Evolutionary conservation across 345 rosid genomes (phyloP).

Genomic region (Brassica carinata): DNA sequence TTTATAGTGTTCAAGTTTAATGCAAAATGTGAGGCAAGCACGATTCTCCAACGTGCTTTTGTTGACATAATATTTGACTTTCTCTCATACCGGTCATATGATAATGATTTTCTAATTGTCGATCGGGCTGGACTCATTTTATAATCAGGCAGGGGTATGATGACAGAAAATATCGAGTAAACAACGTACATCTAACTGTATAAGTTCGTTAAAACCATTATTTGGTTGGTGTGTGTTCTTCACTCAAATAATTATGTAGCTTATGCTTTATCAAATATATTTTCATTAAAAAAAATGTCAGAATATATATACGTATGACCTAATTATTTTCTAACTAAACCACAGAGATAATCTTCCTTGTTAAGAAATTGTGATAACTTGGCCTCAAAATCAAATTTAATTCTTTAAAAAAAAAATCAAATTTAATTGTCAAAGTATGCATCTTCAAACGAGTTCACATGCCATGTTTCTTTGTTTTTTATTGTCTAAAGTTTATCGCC

Average conservation of each 20-base stretch:
- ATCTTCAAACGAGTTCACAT: neutral
- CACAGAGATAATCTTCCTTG: neutral
- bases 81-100: slow-evolving; percentile 5
- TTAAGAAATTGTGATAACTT: neutral
- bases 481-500: neutral
- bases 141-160: neutral
- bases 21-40: slow-evolving; percentile 26
- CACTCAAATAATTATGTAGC: neutral
- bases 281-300: neutral
- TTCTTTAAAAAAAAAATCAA: neutral
- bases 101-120: neutral
- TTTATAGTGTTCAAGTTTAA: slow-evolving; percentile 29
- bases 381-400: neutral
- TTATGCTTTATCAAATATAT: neutral
- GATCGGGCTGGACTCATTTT: slow-evolving; percentile 2
- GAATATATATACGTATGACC: neutral
- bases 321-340: neutral
- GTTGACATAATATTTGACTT: slow-evolving; percentile 16
- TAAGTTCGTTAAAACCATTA: neutral
- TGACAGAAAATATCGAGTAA: neutral
- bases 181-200: neutral
- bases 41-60: slow-evolving; percentile 31
- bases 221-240: neutral
- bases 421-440: neutral
- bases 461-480: neutral